Conservation (phyloP, 306 rosid genomes). For the Lithocarpus polystachyus region DNA sequence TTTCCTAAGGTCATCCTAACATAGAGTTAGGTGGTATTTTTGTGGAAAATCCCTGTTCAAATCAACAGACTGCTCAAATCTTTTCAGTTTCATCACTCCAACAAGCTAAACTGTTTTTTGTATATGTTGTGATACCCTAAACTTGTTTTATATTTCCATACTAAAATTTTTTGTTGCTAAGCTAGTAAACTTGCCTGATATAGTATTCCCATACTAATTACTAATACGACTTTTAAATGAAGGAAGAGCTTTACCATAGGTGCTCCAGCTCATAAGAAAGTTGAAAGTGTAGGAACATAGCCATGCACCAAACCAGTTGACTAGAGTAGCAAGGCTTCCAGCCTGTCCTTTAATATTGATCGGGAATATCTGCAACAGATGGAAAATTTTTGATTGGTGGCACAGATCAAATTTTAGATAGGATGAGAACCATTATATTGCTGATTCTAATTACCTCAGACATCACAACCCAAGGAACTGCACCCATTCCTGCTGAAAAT, state of each 20-base stretch:
- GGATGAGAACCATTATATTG: not conserved
- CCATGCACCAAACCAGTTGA: slow-evolving; percentile 97
- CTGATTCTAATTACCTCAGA: slow-evolving; percentile 61
- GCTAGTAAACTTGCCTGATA: not conserved
- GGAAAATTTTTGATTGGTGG: not conserved
- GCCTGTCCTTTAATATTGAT: slow-evolving; percentile 78
- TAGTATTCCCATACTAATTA: not conserved
- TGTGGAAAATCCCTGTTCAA: not conserved
- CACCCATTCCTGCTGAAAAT: slow-evolving; percentile 89
- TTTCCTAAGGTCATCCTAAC: not conserved
- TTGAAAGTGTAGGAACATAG: slow-evolving; percentile 83
- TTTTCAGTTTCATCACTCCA: no score
- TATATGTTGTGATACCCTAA: not conserved
- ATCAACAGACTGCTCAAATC: not conserved
- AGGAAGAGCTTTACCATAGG: slow-evolving; percentile 53
- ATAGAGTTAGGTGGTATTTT: not conserved
- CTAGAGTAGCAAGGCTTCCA: slow-evolving; percentile 84
- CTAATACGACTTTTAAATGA: not conserved
- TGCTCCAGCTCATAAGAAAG: slow-evolving; percentile 82
- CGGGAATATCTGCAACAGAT: slow-evolving; percentile 70
- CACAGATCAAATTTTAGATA: not conserved
- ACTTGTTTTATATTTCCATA: not conserved
- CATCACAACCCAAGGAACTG: slow-evolving; percentile 97
- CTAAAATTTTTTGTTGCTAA: not conserved
- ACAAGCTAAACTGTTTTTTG: no score